Base-by-base conservation (phyloP, 257 asterid species). In the Salvia rosmarinus region DNA sequence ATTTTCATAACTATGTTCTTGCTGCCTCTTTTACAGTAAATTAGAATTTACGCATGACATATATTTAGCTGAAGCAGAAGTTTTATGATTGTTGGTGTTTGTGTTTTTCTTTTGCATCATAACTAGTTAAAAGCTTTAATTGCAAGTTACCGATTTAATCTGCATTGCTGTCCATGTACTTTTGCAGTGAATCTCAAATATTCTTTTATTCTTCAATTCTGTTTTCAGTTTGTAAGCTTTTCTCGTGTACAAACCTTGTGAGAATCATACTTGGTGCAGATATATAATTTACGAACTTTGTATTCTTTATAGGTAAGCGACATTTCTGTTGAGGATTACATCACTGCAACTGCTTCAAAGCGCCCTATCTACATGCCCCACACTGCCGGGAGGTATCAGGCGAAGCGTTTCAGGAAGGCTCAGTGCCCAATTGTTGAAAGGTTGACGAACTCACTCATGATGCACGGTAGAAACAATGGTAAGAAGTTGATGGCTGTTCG, bases 381-480 rank as follows among this genome's bases (percentile, higher is more conserved):
- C 81, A 91, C 97, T 11, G 95, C 97, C 57, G 93, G 96, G 2
- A 87, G 95, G 84, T 91, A 91, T 88, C 97, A 89, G 67, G 86
- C 75, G 0, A 91, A 80, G 83, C 74, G 95, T 3, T 90, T 91
- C 82, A 81, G 97, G 78, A 91, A 91, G 90, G 96, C 96, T 2
- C 95, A 91, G 67, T 91, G 97, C 85, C 95, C 97, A 0, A 77
- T 91, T 74, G 88, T 89, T 35, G 92, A 89, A 75, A 83, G 95
- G 78, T 46, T 89, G 82, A 87, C 96, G 67, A 91, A 89, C 80
- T 91, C 96, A 0, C 92, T 91, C 52, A 89, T 89, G 95, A 91
- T 91, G 97, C 97, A 89, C 3, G 97, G 96, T 0, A 74, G 97
- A n/a, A 91, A 91, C 90, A 91, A 91, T 3, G 96, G 97, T 0